A percentile compares a stretch with the other conserved stretches of the same genome.
phyloP scores from a whole-genome alignment of 1,284 basidiomycete genomes.

The Salmacisia buchloeana region DNA sequence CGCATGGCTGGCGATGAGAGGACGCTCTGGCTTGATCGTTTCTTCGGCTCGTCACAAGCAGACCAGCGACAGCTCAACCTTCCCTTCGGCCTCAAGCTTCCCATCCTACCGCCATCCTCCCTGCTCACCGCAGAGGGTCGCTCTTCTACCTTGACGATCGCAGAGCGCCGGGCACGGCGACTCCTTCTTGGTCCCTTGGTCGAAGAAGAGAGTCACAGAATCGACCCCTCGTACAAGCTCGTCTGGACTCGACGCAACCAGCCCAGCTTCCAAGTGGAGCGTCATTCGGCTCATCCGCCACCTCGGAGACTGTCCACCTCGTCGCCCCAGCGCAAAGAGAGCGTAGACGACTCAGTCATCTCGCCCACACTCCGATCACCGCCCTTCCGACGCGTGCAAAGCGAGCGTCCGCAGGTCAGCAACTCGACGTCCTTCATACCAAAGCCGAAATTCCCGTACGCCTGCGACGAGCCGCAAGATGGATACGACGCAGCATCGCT shows the following conservation, averaged over 20 bases:
- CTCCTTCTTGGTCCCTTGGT: conserved; percentile 21
- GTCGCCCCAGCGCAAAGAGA: conserved; percentile 20
- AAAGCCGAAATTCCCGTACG: conserved; percentile 5
- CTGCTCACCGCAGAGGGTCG: conserved; percentile 9
- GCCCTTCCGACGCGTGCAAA: not conserved
- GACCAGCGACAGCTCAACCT: not conserved
- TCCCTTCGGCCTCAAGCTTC: not conserved
- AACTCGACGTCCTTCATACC: conserved; percentile 15
- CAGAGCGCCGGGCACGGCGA: conserved; percentile 33
- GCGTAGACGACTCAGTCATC: conserved; percentile 23
- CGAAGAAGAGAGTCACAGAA: conserved; percentile 6
- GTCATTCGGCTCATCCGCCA: not conserved
- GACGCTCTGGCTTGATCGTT: not conserved
- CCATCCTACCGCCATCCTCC: conserved; percentile 19
- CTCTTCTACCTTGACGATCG: conserved; percentile 22
- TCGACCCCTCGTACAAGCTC: not conserved
- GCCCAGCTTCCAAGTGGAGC: conserved; percentile 11
- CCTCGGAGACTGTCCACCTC: not conserved
- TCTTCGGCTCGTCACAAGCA: not conserved
- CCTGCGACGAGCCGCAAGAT: not conserved
- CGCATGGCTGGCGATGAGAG: not conserved
- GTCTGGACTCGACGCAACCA: conserved; percentile 7
- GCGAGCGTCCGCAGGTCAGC: conserved; percentile 13
- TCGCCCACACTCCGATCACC: conserved; percentile 15
- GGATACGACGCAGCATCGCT: not conserved